These are phyloP conservation scores for Aspergillus incahuasiensis DNA, from an alignment of 495 filamentous ascomycete species.

Conservation along the genomic window DNA sequence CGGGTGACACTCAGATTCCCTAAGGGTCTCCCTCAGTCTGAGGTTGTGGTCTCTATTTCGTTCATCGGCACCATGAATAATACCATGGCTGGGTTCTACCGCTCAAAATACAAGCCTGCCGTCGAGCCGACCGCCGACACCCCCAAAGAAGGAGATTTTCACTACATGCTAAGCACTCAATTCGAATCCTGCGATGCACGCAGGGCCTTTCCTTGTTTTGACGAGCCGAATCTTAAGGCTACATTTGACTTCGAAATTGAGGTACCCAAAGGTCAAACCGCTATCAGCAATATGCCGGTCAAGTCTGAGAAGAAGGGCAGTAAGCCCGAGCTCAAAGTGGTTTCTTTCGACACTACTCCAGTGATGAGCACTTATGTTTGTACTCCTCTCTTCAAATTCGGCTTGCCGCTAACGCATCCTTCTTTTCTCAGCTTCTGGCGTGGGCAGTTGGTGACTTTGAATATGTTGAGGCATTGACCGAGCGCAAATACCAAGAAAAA, in stretches of 20 bases:
- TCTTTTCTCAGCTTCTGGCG: constrained; percentile 59
- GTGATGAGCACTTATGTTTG: constrained; percentile 91
- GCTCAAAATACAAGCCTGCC: constrained; percentile 84
- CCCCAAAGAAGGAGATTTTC: constrained; percentile 69
- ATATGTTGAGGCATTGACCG: constrained; percentile 85
- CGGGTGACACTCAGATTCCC: constrained; percentile 69
- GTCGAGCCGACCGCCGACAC: constrained; percentile 64
- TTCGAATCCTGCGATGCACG: constrained; percentile 96
- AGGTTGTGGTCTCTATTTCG: constrained; percentile 62
- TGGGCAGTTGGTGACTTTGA: constrained; percentile 98
- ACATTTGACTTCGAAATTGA: constrained; percentile 91
- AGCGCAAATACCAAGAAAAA: constrained; percentile 82
- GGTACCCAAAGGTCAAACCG: constrained; percentile 78
- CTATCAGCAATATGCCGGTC: constrained; percentile 91
- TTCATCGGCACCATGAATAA: constrained; percentile 90
- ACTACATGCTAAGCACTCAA: constrained; percentile 95
- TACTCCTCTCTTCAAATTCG: constrained; percentile 1
- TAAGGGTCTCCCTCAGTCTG: constrained; percentile 55
- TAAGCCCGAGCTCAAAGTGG: constrained; percentile 63
- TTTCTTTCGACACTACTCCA: constrained; percentile 81
- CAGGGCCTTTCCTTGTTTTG: constrained; percentile 93
- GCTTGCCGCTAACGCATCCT: constrained; percentile 15
- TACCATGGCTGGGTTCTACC: constrained; percentile 94
- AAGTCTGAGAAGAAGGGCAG: constrained; percentile 57
- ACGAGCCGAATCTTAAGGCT: constrained; percentile 95